A percentile compares a stretch with the other conserved stretches of the same genome.
Conservation (phyloP, 352 stramenopile species). For the Globisporangium nagaii region DNA sequence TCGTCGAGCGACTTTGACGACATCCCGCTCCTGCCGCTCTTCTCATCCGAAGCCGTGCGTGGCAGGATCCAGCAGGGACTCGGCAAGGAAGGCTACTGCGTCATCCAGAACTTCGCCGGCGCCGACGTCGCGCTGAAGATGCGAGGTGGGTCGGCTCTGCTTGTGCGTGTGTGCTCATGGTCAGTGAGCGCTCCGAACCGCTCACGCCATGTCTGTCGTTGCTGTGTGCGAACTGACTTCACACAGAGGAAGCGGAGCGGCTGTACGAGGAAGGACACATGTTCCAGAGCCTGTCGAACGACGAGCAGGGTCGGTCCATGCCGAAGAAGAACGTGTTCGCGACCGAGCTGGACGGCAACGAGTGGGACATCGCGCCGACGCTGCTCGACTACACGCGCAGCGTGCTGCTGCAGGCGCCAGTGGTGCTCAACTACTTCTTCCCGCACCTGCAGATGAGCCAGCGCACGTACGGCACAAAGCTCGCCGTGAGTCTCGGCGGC, state of each 20-base stretch:
- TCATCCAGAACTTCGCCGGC: constrained; percentile 35
- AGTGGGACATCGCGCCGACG: constrained; percentile 43
- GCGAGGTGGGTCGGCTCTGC: constrained; percentile 24
- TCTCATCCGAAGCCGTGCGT: constrained; percentile 25
- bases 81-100: constrained; percentile 30
- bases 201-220: too few relatives aligned
- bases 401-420: constrained; percentile 37
- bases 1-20: constrained; percentile 12
- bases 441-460: constrained; percentile 41
- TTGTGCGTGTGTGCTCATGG: too few relatives aligned
- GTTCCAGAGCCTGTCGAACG: constrained; percentile 45
- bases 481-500: constrained; percentile 41
- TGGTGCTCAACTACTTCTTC: constrained; percentile 43
- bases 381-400: constrained; percentile 49
- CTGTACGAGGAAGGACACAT: constrained; percentile 42
- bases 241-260: constrained; percentile 30
- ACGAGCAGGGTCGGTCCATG: constrained; percentile 33
- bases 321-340: constrained; percentile 45
- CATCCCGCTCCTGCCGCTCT: constrained; percentile 41
- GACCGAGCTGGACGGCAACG: constrained; percentile 38
- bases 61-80: constrained; percentile 33
- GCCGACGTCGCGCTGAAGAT: constrained; percentile 30
- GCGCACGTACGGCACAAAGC: constrained; percentile 38
- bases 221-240: background rate
- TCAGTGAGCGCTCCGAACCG: too few relatives aligned